Conservation (phyloP, 2,329 filamentous ascomycete species). For the Xylariaceae sp. region DNA sequence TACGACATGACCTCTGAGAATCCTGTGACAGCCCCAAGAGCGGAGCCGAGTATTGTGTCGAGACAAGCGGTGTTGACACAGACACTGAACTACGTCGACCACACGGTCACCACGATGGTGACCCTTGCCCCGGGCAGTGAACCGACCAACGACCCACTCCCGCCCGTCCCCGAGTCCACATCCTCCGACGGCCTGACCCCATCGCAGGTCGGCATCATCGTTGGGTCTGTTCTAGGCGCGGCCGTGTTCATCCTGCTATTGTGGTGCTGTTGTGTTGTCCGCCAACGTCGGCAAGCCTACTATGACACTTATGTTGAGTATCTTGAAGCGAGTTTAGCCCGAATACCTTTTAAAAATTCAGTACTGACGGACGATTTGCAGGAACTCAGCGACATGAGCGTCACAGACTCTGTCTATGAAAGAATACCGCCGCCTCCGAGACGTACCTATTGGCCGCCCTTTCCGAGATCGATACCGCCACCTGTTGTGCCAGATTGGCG, state of each 20-base stretch:
- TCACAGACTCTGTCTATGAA: neutral
- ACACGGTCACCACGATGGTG: slow-evolving; percentile 23
- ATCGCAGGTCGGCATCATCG: slow-evolving; percentile 21
- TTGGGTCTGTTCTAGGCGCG: slow-evolving; percentile 17
- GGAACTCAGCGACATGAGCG: neutral
- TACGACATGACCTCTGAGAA: slow-evolving; percentile 1
- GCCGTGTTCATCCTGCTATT: slow-evolving; percentile 13
- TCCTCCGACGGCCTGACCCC: slow-evolving; percentile 16
- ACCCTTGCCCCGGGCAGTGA: slow-evolving; percentile 22
- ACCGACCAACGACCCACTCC: slow-evolving; percentile 3
- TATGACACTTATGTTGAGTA: neutral
- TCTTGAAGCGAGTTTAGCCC: neutral
- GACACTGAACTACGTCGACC: slow-evolving; percentile 23
- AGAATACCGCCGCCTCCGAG: slow-evolving; percentile 7
- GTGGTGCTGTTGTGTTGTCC: slow-evolving; percentile 16
- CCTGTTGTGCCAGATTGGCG: slow-evolving; percentile 16
- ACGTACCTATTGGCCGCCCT: slow-evolving; percentile 14
- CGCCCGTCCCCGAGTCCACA: slow-evolving; percentile 3
- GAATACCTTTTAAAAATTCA: too few species aligned
- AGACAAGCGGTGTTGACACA: slow-evolving; percentile 25
- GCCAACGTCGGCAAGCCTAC: neutral
- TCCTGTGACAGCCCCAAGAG: neutral
- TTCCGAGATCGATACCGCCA: slow-evolving; percentile 22
- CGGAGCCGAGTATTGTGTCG: slow-evolving; percentile 5
- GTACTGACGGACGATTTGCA: neutral